These are phyloP conservation scores for Zymoseptoria pseudotritici DNA, from an alignment of 2,329 filamentous ascomycete genomes.

Conservation along the genomic window DNA sequence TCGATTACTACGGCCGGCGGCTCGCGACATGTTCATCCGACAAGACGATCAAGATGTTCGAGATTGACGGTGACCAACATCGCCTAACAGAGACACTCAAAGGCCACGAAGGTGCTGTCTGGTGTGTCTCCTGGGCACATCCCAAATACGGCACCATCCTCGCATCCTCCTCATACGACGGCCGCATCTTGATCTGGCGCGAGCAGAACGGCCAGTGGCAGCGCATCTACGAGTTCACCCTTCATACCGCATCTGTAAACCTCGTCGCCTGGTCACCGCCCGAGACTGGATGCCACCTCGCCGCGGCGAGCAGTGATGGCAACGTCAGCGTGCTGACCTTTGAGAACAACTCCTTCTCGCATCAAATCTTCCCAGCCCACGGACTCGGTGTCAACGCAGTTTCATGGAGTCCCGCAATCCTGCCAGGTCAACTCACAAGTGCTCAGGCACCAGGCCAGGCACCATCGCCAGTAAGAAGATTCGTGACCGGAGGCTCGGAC, in stretches of 20 bases:
- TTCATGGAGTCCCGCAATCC: constrained; percentile 82
- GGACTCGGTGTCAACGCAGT: constrained; percentile 93
- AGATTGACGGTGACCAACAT: constrained; percentile 89
- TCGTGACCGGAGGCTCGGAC: constrained; percentile 92
- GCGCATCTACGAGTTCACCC: constrained; percentile 83
- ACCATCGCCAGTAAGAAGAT: constrained; percentile 58
- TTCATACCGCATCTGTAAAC: constrained; percentile 95
- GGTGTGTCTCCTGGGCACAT: constrained; percentile 97
- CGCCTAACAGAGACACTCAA: constrained; percentile 86
- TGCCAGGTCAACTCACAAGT: constrained; percentile 76
- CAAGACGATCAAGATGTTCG: constrained; percentile 98
- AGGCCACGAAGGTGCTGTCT: constrained; percentile 96
- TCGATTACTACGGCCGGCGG: constrained; percentile 96
- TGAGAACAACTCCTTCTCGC: constrained; percentile 88
- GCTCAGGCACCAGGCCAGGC: constrained; percentile 44
- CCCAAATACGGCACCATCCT: constrained; percentile 98
- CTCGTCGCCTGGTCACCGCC: constrained; percentile 97
- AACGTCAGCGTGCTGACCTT: constrained; percentile 93
- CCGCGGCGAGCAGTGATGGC: constrained; percentile 89
- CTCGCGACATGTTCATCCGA: constrained; percentile 96
- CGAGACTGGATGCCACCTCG: constrained; percentile 87
- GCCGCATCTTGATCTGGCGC: constrained; percentile 97
- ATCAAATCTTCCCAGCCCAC: constrained; percentile 84
- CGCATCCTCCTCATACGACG: constrained; percentile 90
- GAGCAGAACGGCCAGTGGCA: constrained; percentile 61